A percentile compares a stretch with the other conserved stretches of the same genome.
phyloP scores from a whole-genome alignment of 805 yeast species.

The Teunomyces cretensis region DNA sequence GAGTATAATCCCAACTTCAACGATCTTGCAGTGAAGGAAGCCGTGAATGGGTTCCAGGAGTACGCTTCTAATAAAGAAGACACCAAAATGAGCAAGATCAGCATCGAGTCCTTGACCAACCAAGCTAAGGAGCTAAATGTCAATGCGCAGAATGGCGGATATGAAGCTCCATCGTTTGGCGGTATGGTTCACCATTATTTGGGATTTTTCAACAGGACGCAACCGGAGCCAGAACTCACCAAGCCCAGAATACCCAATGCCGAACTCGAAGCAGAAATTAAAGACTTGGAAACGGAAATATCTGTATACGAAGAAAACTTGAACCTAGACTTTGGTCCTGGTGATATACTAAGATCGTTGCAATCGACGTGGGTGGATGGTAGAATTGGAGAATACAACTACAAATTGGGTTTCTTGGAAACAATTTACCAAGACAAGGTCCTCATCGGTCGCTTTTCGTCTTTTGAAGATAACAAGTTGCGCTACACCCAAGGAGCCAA shows the following conservation, averaged over 20 bases:
- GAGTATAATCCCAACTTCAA: constrained; percentile 83
- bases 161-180: constrained; percentile 6
- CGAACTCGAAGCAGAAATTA: constrained; percentile 17
- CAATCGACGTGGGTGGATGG: constrained; percentile 46
- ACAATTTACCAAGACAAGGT: constrained; percentile 55
- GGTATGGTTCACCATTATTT: constrained; percentile 27
- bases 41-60: constrained; percentile 56
- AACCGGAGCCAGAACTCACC: neutral
- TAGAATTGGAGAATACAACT: constrained; percentile 68
- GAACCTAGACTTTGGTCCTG: constrained; percentile 50
- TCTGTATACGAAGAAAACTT: constrained; percentile 20
- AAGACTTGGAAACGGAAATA: constrained; percentile 12
- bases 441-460: constrained; percentile 48
- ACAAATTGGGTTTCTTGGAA: constrained; percentile 59
- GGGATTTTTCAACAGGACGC: neutral
- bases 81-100: constrained; percentile 22
- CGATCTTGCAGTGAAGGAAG: constrained; percentile 79
- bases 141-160: neutral
- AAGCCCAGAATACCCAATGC: constrained; percentile 5
- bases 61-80: constrained; percentile 38
- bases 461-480: constrained; percentile 27
- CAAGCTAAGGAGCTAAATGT: constrained; percentile 1
- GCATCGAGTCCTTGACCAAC: constrained; percentile 5
- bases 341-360: constrained; percentile 63
- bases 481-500: constrained; percentile 63